Evolutionary conservation across 257 asterid genomes (phyloP), one percentile per base, ranked within the genome.

Genomic region (Avicennia marina): DNA sequence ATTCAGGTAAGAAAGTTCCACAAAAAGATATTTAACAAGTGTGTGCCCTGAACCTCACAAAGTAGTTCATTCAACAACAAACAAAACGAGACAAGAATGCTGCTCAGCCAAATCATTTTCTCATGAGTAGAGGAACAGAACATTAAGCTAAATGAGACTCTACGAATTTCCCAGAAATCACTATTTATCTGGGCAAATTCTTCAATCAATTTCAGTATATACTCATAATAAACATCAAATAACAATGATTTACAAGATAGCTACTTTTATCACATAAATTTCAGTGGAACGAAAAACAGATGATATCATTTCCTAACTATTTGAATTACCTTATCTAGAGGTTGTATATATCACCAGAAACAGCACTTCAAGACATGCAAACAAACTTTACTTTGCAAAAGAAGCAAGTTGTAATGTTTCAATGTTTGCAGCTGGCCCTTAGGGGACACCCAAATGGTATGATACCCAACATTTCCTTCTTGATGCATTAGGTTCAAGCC

Each of bases 1-100:
- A 66, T 60, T 65, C 63, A 73, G 42, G 24, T 31, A 72, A 63
- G 16, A 62, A 44, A 38, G 48, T 50, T 60, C 56, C 33, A 61
- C 22, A 46, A 33, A 47, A 39, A 67, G 66, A 62, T 26, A 47
- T n/a, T n/a, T n/a, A n/a, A n/a, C 26, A 55, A 36, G 39, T 40
- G 21, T 20, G 46, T 27, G 15, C 41, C 21, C 21, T 3, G 34
- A 67, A 22, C 25, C 38, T 42, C 50, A 36, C 12, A 58, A 31
- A 32, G 16, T 22, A 57, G 22, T 41, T 56, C 22, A 69, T 39
- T 16, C 29, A 42, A 56, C 49, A 48, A 42, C 41, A 48, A 52
- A 58, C 40, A 8, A 31, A 55, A n/a, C 4, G 13, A 69, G 54
- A 16, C 16, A 58, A 29, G 61, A n/a, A 63, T 4, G 42, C 25